Base-by-base conservation (phyloP, 108 stramenopile species). In the Pseudonitzschia delicatissima region DNA sequence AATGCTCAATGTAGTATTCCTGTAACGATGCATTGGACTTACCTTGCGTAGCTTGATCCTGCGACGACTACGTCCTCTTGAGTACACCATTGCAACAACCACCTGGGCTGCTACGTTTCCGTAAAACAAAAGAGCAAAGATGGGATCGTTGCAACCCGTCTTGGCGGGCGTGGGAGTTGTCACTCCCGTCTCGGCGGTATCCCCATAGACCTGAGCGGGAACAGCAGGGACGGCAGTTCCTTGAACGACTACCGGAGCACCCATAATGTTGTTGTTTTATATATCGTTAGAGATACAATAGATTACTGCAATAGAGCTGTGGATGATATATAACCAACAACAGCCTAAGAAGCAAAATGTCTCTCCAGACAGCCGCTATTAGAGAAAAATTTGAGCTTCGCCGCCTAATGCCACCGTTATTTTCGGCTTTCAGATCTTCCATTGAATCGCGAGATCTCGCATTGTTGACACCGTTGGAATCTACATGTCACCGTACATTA, bases 121-220 rank as follows among this genome's bases (percentile, higher is more conserved):
- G 61, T 81, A 79, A 45, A 86, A 72, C 36, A 91, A 80, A 45
- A 84, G 0, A 37, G 92, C 92, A 73, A 93, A 93, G 67, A 88
- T 62, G 12, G 89, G 92, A 79, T 93, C 92, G n/a, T 82, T 77
- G 76, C 92, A 93, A 36, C 77, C 69, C 6, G 77, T 68, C 40
- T 68, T 77, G 61, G 64, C 47, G 15, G 68, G 61, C 50, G 61
- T 17, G 20, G 63, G 62, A 26, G 18, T 39, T 32, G 37, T n/a
- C 8, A 2, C 7, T 27, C 25, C 9, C 28, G 55, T 57, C 23
- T 29, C 37, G 8, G 21, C 18, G 12, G 17, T n/a, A 15, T 12
- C 53, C 0, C 53, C 53, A 11, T 32, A 55, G 9, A 26, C 23
- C 27, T 59, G 58, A n/a, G 32, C 7, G 37, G 60, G 60, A n/a